phyloP scores from a whole-genome alignment of 73 alveolate genomes.

The Paramecium tetraurelia region DNA sequence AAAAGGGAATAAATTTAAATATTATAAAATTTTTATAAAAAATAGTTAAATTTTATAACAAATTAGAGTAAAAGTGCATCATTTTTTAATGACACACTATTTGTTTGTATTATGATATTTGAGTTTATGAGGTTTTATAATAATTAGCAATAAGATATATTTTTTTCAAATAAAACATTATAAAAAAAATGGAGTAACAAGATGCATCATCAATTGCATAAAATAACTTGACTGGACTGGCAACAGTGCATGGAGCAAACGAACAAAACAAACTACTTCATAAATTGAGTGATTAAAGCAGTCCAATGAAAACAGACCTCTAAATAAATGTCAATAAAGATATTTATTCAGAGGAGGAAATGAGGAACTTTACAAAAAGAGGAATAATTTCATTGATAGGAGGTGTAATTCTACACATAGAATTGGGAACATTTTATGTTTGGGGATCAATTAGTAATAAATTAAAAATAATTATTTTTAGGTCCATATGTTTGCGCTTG shows the following conservation, averaged over 20 bases:
- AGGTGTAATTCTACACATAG: conserved; percentile 6
- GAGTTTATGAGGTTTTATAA: conserved; percentile 24
- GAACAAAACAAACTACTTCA: background rate
- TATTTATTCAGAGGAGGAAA: background rate
- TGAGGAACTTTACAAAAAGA: conserved; percentile 9
- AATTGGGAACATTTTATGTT: conserved; percentile 42
- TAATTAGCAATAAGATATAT: background rate
- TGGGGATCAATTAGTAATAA: conserved; percentile 37
- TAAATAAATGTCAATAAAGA: background rate
- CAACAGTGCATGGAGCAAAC: background rate
- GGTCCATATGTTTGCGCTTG: conserved; percentile 45
- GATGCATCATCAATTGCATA: background rate
- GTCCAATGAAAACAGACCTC: background rate
- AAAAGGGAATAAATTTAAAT: background rate
- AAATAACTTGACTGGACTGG: background rate
- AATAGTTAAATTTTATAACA: background rate
- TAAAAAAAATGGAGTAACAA: background rate
- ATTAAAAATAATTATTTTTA: background rate
- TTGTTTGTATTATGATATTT: background rate
- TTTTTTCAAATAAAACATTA: conserved; percentile 2
- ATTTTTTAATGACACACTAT: background rate
- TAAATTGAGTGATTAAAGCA: background rate
- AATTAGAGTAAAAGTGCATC: background rate
- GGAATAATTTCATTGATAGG: conserved; percentile 9
- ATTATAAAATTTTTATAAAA: background rate